Base-by-base conservation (phyloP, 75 land plant genomes). In the Selaginella moellendorffii region DNA sequence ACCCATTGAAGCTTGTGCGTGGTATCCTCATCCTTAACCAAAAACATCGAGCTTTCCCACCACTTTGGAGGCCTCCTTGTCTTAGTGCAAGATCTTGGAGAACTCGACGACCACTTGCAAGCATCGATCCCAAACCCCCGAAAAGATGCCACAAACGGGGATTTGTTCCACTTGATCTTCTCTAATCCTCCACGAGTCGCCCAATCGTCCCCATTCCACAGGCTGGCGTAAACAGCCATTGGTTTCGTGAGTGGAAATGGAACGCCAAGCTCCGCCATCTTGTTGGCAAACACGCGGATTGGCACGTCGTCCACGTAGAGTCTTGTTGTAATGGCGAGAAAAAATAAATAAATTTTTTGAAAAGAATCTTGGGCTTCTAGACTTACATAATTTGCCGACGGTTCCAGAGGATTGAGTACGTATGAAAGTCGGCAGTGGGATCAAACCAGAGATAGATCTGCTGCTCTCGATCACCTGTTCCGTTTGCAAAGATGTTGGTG, bases 381-480 rank as follows among this genome's bases (percentile, higher is more conserved):
- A 36, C 83, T 70, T 71, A 81, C 81, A 81, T 78, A 30, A 81
- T 84, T 70, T 68, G 76, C 20, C 64, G 36, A 63, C 61, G 62
- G 71, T 81, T 84, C 84, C 86, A 84, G 20, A 78, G 74, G 21
- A 82, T 71, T 1, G 87, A 67, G 66, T 84, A 82, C 29, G 65
- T 22, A 69, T 84, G 85, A 72, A 26, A 84, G 10, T 51, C 82
- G 52, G 65, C 70, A 27, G 87, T 67, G 27, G 85, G 87, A 58
- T 84, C 87, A 71, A 82, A 84, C 87, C 87, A 84, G 62, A 82
- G 85, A 23, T 82, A 84, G n/a, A 79, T 72, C 71, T 77, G 76
- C 54, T 84, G 85, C 31, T 84, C 87, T 70, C 78, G 71, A 62
- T 84, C 69, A 25, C 85, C 87, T 27, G 70, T 73, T 0, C 87